Evolutionary conservation across 1,284 basidiomycete species (phyloP), one percentile per base, ranked within the genome.

Genomic region (Megacollybia platyphylla): DNA sequence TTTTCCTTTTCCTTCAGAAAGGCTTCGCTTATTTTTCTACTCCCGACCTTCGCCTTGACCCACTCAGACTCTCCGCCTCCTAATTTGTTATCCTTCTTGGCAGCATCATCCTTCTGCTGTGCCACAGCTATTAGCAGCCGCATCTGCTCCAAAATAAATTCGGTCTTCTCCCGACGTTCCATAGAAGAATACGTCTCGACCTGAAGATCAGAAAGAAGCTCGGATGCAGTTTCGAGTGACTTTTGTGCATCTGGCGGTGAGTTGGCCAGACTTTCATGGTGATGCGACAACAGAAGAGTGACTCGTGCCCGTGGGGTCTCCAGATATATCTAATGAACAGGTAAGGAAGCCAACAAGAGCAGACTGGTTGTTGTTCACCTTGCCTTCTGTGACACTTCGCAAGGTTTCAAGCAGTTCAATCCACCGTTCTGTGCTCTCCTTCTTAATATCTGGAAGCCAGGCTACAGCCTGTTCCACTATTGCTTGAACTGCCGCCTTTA

Each of bases 131-230:
- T 76, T 53, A 88, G 60, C 41, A 98, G 63, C 42, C 96, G 75
- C 92, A 98, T 98, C 62, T 98, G 96, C 63, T 98, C 94, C 35
- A 98, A 68, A 51, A 99, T 89, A 57, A 99, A 97, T 57, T 97
- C 91, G 7, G 90, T 96, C 72, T 99, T 99, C 63, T 99, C 96
- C 53, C 88, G 69, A 49, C 93, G 80, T 52, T 97, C 90, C 94
- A 99, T 97, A 9, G 87, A 91, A 18, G 92, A 96, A 58, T 97
- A 99, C 2, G 96, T 98, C 65, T 99, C 96, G 36, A 98, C 93
- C 64, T 97, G 92, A 1, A 99, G 78, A 44, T 98, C 96, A 41
- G 86, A 87, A 48, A 98, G 72, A 27, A 97, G 67, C 50, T 96
- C 92, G 0, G 89, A 93, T 0, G 89, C 87, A 0, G 77, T 82